Base-by-base conservation (phyloP, 2,329 filamentous ascomycete genomes). In the Dothidotthia symphoricarpi region DNA sequence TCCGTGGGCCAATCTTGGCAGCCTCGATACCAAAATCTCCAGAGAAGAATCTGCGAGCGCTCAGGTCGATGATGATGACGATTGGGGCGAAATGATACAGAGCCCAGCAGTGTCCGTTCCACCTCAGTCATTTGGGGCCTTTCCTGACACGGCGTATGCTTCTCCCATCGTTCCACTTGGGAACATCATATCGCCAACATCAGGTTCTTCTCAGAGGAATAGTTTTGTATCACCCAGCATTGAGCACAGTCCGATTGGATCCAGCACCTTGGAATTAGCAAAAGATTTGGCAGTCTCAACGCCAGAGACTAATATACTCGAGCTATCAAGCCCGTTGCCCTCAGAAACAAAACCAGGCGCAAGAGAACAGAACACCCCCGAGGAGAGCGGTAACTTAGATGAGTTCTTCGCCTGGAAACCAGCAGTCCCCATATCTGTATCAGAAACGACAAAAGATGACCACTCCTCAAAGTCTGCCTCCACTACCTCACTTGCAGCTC, bases 71-170 rank as follows among this genome's bases (percentile, higher is more conserved):
- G 52, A 54, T 28, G 60, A 64, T 11, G 64, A 67, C 16, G 61
- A 66, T 16, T 68, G 65, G 65, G 65, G 65, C 35, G 65, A 68
- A 27, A 68, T 68, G 65, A 57, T 68, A 28, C 56, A 65, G 28
- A 66, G 56, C 11, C 61, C 64, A 32, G 57, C 56, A 7, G 34
- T 57, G 1, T 48, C 60, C n/a, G n/a, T n/a, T n/a, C n/a, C n/a
- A n/a, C n/a, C n/a, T n/a, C n/a, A n/a, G n/a, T n/a, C n/a, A n/a
- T n/a, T n/a, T n/a, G n/a, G n/a, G n/a, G n/a, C n/a, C n/a, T n/a
- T n/a, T n/a, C n/a, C 37, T 7, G 51, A 54, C 11, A 41, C 58
- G 2, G 54, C 53, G 39, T 43, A 61, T 34, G 55, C 59, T 3
- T 43, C 58, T 24, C 53, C 55, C 5, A 63, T 65, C 6, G 59